Evolutionary conservation across 768 basidiomycete species (phyloP), one percentile per base, ranked within the genome.

Genomic region (Termitomyces sp.): DNA sequence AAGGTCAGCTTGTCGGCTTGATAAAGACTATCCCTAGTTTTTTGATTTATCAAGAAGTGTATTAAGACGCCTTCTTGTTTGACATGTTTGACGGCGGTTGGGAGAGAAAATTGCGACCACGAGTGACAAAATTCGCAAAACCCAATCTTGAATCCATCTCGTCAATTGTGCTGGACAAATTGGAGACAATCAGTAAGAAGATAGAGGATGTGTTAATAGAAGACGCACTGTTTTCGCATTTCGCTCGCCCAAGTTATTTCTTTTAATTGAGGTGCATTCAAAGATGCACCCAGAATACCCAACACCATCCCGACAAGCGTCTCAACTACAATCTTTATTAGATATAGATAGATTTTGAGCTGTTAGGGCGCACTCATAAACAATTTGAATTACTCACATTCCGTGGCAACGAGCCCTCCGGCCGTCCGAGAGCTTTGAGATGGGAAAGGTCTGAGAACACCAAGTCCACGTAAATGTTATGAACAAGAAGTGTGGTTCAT

Each of bases 241-340:
- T 95, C 92, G 63, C 88, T 91, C 18, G 90, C 82, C 92, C 91
- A 94, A 35, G 88, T 87, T 58, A 93, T 90, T 65, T 92, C 89
- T 63, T 87, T 90, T 35, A 93, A 71, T 33, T 76, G 68, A 1
- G 90, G 82, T 7, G 87, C 79, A 62, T 81, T 86, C 58, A 90
- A 64, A n/a, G 84, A 82, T 33, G 89, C 88, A 7, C 90, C 92
- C 3, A 92, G 57, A 20, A 83, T 85, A 22, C 90, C 90, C 10
- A 88, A 59, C n/a, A 85, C 63, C 20, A 92, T 75, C 1, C 84
- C 81, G 53, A 84, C 45, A 24, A 90, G 63, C 11, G 85, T 80
- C 69, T 94, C 89, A 35, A 86, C 53, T 20, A 88, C 70, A 54
- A 88, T 84, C 91, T 94, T 66, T 24, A 36, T 54, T n/a, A n/a